A percentile compares a stretch with the other conserved stretches of the same genome.
These are phyloP conservation scores for Apodospora peruviana DNA, from an alignment of 495 filamentous ascomycete species.

Conservation along the genomic window DNA sequence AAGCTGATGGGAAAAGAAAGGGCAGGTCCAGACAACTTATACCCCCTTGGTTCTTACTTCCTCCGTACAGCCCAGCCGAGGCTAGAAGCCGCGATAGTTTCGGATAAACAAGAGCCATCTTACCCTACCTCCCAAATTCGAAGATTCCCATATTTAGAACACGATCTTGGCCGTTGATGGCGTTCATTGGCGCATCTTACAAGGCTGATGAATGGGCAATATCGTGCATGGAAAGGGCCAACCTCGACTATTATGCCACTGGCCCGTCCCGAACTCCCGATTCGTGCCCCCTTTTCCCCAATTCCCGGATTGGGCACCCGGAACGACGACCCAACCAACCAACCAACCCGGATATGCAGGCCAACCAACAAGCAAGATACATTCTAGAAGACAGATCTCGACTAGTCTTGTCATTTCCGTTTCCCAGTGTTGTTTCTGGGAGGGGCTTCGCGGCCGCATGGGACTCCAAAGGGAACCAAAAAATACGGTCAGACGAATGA, in stretches of 20 bases:
- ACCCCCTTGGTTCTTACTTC: neutral
- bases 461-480: too few relatives aligned
- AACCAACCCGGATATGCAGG: too few relatives aligned
- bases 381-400: too few relatives aligned
- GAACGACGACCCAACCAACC: too few relatives aligned
- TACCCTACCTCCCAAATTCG: neutral
- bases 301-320: too few relatives aligned
- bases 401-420: too few relatives aligned
- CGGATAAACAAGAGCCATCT: neutral
- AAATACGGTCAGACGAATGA: too few relatives aligned
- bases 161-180: neutral
- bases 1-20: too few relatives aligned
- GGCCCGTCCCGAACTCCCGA: neutral
- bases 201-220: neutral
- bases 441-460: too few relatives aligned
- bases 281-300: too few relatives aligned
- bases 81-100: neutral
- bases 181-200: neutral
- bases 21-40: neutral
- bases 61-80: neutral
- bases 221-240: neutral
- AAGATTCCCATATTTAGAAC: neutral
- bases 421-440: too few relatives aligned
- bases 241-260: neutral
- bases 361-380: too few relatives aligned